phyloP scores from a whole-genome alignment of 176 grass and related monocot species.

The Oryza coarctata region DNA sequence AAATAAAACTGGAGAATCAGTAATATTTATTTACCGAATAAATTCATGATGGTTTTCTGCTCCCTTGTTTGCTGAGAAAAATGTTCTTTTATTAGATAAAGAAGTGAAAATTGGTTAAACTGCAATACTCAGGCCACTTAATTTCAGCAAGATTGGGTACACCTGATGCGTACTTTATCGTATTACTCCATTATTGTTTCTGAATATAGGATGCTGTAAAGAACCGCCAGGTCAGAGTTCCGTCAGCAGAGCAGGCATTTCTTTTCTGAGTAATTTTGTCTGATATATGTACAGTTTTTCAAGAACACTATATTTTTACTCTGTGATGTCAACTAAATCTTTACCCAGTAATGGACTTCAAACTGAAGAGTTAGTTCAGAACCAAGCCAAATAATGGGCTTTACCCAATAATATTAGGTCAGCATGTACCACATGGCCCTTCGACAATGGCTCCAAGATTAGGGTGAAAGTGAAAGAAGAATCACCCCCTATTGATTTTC shows the following conservation, averaged over 20 bases:
- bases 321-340: not conserved
- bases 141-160: constrained; percentile 10
- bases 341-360: not conserved
- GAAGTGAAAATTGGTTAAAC: not conserved
- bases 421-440: not conserved
- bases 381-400: not conserved
- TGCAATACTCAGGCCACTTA: not conserved
- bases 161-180: not conserved
- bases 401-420: not conserved
- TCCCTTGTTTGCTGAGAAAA: not conserved
- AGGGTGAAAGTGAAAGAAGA: constrained; percentile 13
- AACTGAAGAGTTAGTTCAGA: not conserved
- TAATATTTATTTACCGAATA: not conserved
- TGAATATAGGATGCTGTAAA: not conserved
- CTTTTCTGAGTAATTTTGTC: not conserved
- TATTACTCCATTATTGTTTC: not conserved
- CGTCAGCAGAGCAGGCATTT: not conserved
- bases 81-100: not conserved
- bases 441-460: not conserved
- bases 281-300: not conserved
- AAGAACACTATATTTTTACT: not conserved
- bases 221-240: not conserved
- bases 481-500: constrained; percentile 24
- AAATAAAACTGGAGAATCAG: not conserved
- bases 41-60: not conserved